Conservation (phyloP, 2,329 filamentous ascomycete species). For the Diaporthe sp. region DNA sequence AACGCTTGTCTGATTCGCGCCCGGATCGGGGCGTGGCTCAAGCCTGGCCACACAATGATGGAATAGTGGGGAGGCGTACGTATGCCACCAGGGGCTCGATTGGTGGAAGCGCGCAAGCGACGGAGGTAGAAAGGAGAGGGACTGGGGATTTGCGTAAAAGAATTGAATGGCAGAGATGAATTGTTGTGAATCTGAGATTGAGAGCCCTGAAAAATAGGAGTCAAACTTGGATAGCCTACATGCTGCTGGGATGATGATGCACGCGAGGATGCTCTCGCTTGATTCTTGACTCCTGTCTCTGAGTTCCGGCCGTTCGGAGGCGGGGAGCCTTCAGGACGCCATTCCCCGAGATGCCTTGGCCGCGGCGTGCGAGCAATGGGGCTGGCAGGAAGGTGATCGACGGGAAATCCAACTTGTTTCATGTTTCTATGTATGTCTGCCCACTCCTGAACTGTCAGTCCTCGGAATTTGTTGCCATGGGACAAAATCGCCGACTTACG, state of each 20-base stretch:
- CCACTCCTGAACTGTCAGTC: not conserved
- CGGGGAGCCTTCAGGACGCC: not conserved
- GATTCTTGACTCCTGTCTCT: not conserved
- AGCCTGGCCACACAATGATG: conserved; percentile 1
- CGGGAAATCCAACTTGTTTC: conserved; percentile 1
- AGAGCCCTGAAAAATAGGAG: not conserved
- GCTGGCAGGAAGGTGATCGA: not conserved
- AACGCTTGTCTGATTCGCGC: conserved; percentile 11
- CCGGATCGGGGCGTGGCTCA: conserved; percentile 12
- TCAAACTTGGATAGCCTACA: not conserved
- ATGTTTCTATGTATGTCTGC: not conserved
- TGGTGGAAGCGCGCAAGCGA: conserved; percentile 12
- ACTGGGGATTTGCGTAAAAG: conserved; percentile 2
- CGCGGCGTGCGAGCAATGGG: not conserved
- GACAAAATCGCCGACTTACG: conserved; percentile 15
- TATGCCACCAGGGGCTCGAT: conserved; percentile 17
- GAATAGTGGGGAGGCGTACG: conserved; percentile 30
- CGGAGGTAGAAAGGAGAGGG: conserved; percentile 14
- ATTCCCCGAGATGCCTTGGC: not conserved
- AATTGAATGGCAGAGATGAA: conserved; percentile 8
- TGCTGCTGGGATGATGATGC: not conserved
- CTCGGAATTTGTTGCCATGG: conserved; percentile 2
- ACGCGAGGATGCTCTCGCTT: not conserved
- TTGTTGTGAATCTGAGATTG: conserved; percentile 10
- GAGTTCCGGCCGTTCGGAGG: not conserved